A percentile compares a stretch with the other conserved stretches of the same genome.
phyloP scores from a whole-genome alignment of 1,284 basidiomycete genomes.

The Pseudomicrostroma phylloplanum region DNA sequence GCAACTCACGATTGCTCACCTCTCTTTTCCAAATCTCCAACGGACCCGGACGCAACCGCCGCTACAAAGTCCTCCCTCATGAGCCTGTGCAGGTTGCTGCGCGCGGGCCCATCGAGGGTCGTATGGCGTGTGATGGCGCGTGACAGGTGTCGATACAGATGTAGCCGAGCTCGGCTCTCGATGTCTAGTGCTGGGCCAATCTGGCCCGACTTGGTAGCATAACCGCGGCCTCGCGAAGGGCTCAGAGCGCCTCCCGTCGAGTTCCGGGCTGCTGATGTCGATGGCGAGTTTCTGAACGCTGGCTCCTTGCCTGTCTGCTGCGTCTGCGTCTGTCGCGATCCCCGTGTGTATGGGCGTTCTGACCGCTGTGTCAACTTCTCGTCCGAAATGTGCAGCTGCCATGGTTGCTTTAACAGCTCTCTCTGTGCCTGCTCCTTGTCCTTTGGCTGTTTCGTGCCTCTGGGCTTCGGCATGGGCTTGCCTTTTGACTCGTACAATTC shows the following conservation, averaged over 20 bases:
- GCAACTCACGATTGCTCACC: slow-evolving; percentile 2
- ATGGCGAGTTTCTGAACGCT: too few relatives aligned
- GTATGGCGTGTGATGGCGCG: background rate
- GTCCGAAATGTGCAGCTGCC: too few relatives aligned
- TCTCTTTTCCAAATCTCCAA: background rate
- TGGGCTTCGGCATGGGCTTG: background rate
- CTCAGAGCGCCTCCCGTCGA: too few relatives aligned
- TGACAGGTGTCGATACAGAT: background rate
- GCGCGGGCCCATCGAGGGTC: background rate
- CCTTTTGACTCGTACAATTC: background rate
- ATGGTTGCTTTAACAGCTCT: too few relatives aligned
- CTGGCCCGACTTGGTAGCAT: background rate
- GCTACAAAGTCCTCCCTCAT: slow-evolving; percentile 1
- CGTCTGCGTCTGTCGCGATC: too few relatives aligned
- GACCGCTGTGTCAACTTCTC: too few relatives aligned
- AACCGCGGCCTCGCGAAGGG: background rate
- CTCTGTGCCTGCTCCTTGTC: too few relatives aligned
- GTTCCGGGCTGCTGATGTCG: too few relatives aligned
- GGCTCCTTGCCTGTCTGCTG: too few relatives aligned
- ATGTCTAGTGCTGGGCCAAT: too few relatives aligned
- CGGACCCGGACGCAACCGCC: background rate
- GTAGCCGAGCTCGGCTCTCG: background rate
- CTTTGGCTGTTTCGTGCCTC: too few relatives aligned
- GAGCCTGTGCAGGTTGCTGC: background rate
- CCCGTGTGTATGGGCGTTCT: too few relatives aligned